Evolutionary conservation across 805 yeast species (phyloP).

Genomic region (Hermanozyma aechmeae): DNA sequence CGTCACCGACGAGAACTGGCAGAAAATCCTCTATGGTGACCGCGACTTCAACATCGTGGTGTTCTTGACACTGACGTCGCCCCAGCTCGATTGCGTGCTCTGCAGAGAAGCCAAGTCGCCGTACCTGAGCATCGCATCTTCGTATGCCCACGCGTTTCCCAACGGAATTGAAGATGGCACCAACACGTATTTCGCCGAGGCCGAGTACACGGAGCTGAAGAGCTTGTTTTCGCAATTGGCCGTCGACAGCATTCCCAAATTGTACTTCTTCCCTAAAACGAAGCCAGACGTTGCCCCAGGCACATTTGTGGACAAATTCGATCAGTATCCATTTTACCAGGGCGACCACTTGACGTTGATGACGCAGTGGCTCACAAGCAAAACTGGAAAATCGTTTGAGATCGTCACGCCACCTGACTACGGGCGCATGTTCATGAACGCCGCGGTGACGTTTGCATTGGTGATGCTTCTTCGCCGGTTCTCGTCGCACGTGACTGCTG

Average conservation of each 20-base stretch:
- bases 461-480: slow-evolving; percentile 18
- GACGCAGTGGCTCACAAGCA: slow-evolving; percentile 21
- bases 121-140: slow-evolving; percentile 48
- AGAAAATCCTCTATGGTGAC: slow-evolving; percentile 47
- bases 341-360: slow-evolving; percentile 34
- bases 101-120: slow-evolving; percentile 68
- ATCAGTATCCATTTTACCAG: slow-evolving; percentile 37
- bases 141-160: slow-evolving; percentile 50
- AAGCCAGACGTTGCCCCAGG: slow-evolving; percentile 11
- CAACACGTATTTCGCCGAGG: slow-evolving; percentile 56
- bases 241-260: slow-evolving; percentile 70
- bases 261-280: slow-evolving; percentile 53
- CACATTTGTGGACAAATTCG: slow-evolving; percentile 16
- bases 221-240: slow-evolving; percentile 42
- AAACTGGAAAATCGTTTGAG: slow-evolving; percentile 26
- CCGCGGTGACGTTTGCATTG: slow-evolving; percentile 23
- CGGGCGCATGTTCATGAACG: slow-evolving; percentile 23
- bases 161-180: slow-evolving; percentile 13
- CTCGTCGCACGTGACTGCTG: slow-evolving; percentile 18
- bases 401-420: slow-evolving; percentile 37
- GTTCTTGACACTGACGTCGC: slow-evolving; percentile 64
- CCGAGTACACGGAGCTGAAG: slow-evolving; percentile 59
- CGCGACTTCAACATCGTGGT: slow-evolving; percentile 62
- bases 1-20: slow-evolving; percentile 53
- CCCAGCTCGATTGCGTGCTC: slow-evolving; percentile 66